Conservation (phyloP, 2,329 filamentous ascomycete species). For the Cytospora leucostoma region DNA sequence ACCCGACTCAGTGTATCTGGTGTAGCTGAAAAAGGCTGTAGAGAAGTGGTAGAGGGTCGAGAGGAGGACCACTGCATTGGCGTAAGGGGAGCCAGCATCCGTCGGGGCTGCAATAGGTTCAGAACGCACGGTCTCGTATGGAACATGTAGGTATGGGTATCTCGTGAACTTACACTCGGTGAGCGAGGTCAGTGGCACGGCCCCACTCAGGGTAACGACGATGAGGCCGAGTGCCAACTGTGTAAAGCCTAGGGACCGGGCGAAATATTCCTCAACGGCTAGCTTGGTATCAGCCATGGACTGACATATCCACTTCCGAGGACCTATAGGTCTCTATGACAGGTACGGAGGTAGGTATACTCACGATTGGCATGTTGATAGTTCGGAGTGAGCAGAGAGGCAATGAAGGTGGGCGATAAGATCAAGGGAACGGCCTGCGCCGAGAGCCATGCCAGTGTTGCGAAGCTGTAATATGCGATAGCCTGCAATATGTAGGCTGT, state of each 20-base stretch:
- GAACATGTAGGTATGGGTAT: neutral
- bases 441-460: constrained; percentile 53
- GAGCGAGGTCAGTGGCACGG: constrained; percentile 63
- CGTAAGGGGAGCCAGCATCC: constrained; percentile 59
- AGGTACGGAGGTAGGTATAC: constrained; percentile 12
- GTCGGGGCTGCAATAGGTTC: constrained; percentile 31
- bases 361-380: constrained; percentile 37
- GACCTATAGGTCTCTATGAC: neutral
- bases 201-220: constrained; percentile 69
- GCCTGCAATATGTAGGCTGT: constrained; percentile 39
- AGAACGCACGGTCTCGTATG: neutral
- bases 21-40: constrained; percentile 68
- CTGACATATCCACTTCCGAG: neutral
- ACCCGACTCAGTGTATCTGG: constrained; percentile 59
- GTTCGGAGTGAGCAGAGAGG: constrained; percentile 44
- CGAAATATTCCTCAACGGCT: constrained; percentile 69
- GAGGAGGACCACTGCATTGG: constrained; percentile 65
- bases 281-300: constrained; percentile 2
- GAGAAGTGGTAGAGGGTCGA: constrained; percentile 66
- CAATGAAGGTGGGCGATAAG: constrained; percentile 50
- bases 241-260: constrained; percentile 67
- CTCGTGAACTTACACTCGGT: constrained; percentile 40
- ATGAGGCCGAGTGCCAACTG: constrained; percentile 65
- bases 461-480: constrained; percentile 52
- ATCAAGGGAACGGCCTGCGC: constrained; percentile 51